phyloP scores from a whole-genome alignment of 1,284 basidiomycete genomes.

The Porodaedalea pini region DNA sequence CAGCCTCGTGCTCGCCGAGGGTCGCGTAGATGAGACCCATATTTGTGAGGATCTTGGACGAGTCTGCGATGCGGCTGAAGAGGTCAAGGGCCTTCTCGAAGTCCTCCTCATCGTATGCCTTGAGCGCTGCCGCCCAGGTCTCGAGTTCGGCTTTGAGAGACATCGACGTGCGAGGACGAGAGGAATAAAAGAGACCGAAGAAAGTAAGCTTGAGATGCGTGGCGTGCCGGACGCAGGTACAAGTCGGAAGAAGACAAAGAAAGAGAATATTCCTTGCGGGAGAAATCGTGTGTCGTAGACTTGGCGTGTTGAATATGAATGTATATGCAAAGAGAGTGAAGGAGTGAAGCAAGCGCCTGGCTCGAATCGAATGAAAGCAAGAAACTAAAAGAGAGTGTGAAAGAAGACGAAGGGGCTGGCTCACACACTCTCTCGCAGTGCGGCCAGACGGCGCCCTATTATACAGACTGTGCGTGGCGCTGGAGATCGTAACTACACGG shows the following conservation, averaged over 20 bases:
- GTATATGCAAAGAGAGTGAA: not conserved
- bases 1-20: conserved; percentile 79
- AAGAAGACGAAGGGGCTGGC: not conserved
- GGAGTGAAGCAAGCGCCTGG: conserved; percentile 17
- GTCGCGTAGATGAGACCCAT: conserved; percentile 90
- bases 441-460: too few relatives aligned
- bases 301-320: not conserved
- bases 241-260: conserved; percentile 3
- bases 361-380: conserved; percentile 13
- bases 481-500: too few relatives aligned
- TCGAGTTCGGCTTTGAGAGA: conserved; percentile 86
- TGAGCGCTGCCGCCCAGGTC: conserved; percentile 79
- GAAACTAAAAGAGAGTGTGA: conserved; percentile 12
- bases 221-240: conserved; percentile 21
- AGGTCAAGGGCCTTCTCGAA: conserved; percentile 69
- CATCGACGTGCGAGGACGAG: conserved; percentile 40
- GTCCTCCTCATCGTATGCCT: conserved; percentile 80
- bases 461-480: too few relatives aligned
- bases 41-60: conserved; percentile 86
- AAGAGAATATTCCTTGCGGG: not conserved
- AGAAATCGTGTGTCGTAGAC: not conserved
- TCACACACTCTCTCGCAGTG: not conserved
- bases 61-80: conserved; percentile 80
- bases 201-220: conserved; percentile 3
- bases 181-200: not conserved